Base-by-base conservation (phyloP, 2,329 filamentous ascomycete species). In the Myrmaecium sp. region DNA sequence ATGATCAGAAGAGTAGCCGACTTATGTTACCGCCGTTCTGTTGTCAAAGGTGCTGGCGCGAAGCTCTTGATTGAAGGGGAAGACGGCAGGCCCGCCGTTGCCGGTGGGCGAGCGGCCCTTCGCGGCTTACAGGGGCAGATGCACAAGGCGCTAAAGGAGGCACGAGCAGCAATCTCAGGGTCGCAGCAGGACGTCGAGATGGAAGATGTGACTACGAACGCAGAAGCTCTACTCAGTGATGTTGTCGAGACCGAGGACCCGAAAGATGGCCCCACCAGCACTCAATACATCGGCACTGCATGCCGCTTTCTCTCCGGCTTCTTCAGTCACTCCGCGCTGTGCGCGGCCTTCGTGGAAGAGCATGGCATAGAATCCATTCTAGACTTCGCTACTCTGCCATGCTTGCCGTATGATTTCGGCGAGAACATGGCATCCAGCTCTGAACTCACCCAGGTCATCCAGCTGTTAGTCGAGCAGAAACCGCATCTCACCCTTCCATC, bases 1-100 rank as follows among this genome's bases (percentile, higher is more conserved):
- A 92, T 95, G 81, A 70, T 93, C 33, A 74, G 74, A 17, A 71
- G 82, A 28, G 76, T 98, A 18, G 69, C 73, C 21, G 64, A 77
- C 36, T 57, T 94, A 14, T 82, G 77, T 36, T 68, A 69, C 26
- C 61, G 64, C 21, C 78, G 81, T 45, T 74, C 81, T 3, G 65
- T 64, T 41, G 62, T 66, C 21, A 60, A 69, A 28, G 74, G 74
- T 15, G 74, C 78, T 55, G 89, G 89, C 26, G 71, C 78, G 1
- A 91, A 84, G 42, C 60, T 98, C 11, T 74, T 78, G 58, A 58
- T 70, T 11, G 60, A 66, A 23, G 63, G 67, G 34, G 49, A 62
- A 3, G 53, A 67, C 23, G 73, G 69, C 14, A 68, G 67, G 31
- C 52, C 66, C 4, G 49, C 69, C 5, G 60, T 75, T 29, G 68